A percentile compares a stretch with the other conserved stretches of the same genome.
These are phyloP conservation scores for Carex myosuroides DNA, from an alignment of 176 grass and related monocot genomes.

Conservation along the genomic window DNA sequence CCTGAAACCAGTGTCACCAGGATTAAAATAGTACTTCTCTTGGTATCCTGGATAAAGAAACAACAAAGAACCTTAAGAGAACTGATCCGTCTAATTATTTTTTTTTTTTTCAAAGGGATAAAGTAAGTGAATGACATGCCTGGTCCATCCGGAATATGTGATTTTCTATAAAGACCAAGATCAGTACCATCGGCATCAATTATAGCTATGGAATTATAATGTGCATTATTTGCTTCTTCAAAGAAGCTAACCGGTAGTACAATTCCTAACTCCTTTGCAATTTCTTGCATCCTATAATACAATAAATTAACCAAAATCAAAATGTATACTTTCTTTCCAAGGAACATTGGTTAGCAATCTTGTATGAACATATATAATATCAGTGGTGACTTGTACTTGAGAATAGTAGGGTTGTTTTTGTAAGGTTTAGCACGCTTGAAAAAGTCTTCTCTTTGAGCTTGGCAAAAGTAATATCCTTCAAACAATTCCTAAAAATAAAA, in stretches of 20 bases:
- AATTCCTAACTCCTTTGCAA: slow-evolving; percentile 84
- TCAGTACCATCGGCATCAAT: slow-evolving; percentile 89
- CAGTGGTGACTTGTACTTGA: slow-evolving; percentile 39
- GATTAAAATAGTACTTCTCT: slow-evolving; percentile 97
- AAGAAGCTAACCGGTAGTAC: slow-evolving; percentile 95
- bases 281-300: slow-evolving; percentile 65
- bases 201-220: slow-evolving; percentile 92
- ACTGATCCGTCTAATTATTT: background rate
- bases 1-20: slow-evolving; percentile 89
- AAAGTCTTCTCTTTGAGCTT: slow-evolving; percentile 85
- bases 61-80: background rate
- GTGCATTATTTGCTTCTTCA: slow-evolving; percentile 92
- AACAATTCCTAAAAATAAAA: slow-evolving; percentile 63
- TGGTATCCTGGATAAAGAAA: slow-evolving; percentile 62
- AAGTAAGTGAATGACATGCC: slow-evolving; percentile 32
- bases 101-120: background rate
- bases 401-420: slow-evolving; percentile 81
- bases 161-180: slow-evolving; percentile 93
- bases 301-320: background rate
- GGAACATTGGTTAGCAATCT: background rate
- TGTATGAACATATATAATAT: background rate
- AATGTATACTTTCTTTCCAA: background rate
- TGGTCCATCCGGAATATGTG: slow-evolving; percentile 94
- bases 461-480: slow-evolving; percentile 96
- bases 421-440: slow-evolving; percentile 83